phyloP scores from a whole-genome alignment of 1,284 basidiomycete genomes.

The Trametes pubescens region DNA sequence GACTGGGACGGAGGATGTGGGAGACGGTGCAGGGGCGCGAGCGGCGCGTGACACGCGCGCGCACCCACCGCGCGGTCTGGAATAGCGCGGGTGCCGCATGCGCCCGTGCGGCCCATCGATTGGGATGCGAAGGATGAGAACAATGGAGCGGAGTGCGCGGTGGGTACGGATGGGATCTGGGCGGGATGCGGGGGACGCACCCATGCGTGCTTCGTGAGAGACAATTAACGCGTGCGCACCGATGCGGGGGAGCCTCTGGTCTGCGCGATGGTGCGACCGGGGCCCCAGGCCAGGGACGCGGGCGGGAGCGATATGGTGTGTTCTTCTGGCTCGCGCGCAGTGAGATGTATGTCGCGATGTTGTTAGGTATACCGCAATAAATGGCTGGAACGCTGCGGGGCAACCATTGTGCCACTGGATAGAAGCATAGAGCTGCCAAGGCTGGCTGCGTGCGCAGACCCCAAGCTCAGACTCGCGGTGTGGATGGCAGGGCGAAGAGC shows the following conservation, averaged over 20 bases:
- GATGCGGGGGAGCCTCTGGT: slow-evolving; percentile 12
- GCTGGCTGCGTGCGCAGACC: too few relatives aligned
- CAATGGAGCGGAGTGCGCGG: slow-evolving; percentile 3
- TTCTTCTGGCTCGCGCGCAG: neutral
- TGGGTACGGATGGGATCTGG: neutral
- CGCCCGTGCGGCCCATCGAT: slow-evolving; percentile 15
- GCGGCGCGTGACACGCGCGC: slow-evolving; percentile 4
- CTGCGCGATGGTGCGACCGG: neutral
- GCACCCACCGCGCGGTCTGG: slow-evolving; percentile 3
- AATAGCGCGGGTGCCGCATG: slow-evolving; percentile 18
- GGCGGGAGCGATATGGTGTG: neutral
- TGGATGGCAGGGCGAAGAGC: neutral
- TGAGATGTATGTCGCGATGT: neutral
- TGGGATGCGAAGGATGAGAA: neutral
- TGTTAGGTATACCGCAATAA: neutral
- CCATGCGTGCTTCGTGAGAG: neutral
- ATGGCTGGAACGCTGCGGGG: neutral
- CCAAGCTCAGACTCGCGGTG: neutral
- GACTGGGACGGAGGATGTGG: slow-evolving; percentile 3
- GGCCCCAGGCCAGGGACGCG: neutral
- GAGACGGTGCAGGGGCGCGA: neutral
- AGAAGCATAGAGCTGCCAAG: neutral
- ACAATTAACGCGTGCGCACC: slow-evolving; percentile 4
- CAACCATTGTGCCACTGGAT: too few relatives aligned
- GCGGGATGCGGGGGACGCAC: neutral